These are phyloP conservation scores for Ricinus communis DNA, from an alignment of 345 rosid species.

Conservation along the genomic window DNA sequence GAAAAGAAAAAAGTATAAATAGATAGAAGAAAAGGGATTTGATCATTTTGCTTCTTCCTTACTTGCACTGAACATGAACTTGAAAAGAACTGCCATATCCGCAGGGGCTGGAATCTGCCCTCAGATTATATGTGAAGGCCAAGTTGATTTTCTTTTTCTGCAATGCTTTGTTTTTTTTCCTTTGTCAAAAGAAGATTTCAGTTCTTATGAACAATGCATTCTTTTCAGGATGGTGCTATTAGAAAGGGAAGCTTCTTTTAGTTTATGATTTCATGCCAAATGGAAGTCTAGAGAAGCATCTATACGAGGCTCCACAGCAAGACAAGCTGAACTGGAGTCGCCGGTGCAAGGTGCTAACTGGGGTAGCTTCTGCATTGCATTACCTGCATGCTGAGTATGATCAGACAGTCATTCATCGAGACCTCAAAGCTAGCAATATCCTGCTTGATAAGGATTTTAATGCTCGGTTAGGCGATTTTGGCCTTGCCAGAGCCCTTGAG, in stretches of 20 bases:
- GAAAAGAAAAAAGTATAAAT: too few species aligned
- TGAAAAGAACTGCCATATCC: too few species aligned
- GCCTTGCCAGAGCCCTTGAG: conserved; percentile 44
- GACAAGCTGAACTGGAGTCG: conserved; percentile 29
- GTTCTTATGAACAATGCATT: background rate
- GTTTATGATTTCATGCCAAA: conserved; percentile 59
- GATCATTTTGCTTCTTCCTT: too few species aligned
- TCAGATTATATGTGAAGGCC: too few species aligned
- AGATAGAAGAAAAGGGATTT: too few species aligned
- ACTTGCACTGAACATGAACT: too few species aligned
- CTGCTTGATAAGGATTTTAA: conserved; percentile 39
- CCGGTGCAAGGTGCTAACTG: conserved; percentile 35
- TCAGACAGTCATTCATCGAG: conserved; percentile 48
- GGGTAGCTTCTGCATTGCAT: conserved; percentile 45
- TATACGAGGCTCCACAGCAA: conserved; percentile 15
- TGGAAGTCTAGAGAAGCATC: conserved; percentile 47
- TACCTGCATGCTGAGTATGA: conserved; percentile 43
- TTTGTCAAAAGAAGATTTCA: background rate
- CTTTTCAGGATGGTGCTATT: conserved; percentile 44
- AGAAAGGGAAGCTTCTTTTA: conserved; percentile 40
- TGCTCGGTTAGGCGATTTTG: conserved; percentile 45
- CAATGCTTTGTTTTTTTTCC: too few species aligned
- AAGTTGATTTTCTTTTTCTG: too few species aligned
- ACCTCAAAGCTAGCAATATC: conserved; percentile 49
- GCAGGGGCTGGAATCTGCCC: too few species aligned